Conservation (phyloP, 1,284 basidiomycete genomes). For the Naganishia sp. region DNA sequence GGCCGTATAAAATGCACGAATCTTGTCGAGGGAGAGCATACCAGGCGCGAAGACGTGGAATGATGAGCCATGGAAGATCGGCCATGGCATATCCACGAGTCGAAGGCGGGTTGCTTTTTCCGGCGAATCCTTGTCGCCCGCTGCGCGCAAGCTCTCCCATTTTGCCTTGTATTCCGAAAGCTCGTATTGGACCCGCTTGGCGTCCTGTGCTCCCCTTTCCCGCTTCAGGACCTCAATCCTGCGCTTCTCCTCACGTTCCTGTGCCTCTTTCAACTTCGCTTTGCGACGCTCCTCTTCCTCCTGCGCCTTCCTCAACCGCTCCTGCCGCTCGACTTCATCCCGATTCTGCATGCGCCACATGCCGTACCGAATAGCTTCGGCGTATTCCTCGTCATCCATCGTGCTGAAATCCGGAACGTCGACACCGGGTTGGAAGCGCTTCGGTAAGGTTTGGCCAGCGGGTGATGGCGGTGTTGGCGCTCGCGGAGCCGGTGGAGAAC, state of each 20-base stretch:
- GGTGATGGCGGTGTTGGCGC: background rate
- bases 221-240: conserved; percentile 29
- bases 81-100: conserved; percentile 33
- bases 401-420: conserved; percentile 15
- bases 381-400: conserved; percentile 35
- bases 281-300: conserved; percentile 29
- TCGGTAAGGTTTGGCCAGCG: conserved; percentile 15
- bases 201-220: conserved; percentile 27
- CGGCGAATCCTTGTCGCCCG: background rate
- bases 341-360: conserved; percentile 33
- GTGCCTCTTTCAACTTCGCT: conserved; percentile 15
- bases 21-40: conserved; percentile 28
- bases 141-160: conserved; percentile 23
- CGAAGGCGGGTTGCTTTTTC: background rate
- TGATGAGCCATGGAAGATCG: conserved; percentile 29
- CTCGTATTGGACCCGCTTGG: conserved; percentile 23
- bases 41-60: conserved; percentile 23
- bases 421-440: conserved; percentile 9
- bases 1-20: conserved; percentile 26
- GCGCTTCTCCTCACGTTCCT: conserved; percentile 29
- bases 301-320: conserved; percentile 27
- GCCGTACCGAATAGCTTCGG: conserved; percentile 34
- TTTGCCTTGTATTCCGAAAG: conserved; percentile 27
- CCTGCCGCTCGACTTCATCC: conserved; percentile 30
- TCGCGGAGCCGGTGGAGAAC: conserved; percentile 27